Evolutionary conservation across 768 basidiomycete genomes (phyloP), one percentile per base, ranked within the genome.

Genomic region (Termitomyces eurrhizus): DNA sequence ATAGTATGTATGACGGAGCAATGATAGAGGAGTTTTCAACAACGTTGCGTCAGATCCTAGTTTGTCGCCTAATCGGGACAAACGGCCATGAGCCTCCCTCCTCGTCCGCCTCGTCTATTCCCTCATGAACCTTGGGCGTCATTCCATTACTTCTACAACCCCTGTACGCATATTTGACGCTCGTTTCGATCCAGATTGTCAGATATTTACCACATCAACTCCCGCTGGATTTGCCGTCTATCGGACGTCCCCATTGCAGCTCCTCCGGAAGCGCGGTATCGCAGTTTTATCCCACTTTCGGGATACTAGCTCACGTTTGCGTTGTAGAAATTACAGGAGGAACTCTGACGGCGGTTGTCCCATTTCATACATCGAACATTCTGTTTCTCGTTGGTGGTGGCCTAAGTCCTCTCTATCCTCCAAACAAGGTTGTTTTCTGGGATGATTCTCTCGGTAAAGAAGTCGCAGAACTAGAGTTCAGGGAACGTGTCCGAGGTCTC

Each of bases 361-460:
- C 93, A 3, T 75, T 92, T 58, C 92, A 95, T 68, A 82, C 86
- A 12, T 87, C 92, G 12, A 93, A 92, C 61, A 76, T 95, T 24
- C 78, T 95, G 52, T 93, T 94, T 73, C 85, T 95, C 51, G 79
- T 94, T 57, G 93, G 93, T 52, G 93, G 93, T 49, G 92, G 93
- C 42, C 83, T 87, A 57, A 93, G 90, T 71, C 93, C 93, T 35
- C 82, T 89, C 11, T 95, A 94, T 74, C 90, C 94, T 33, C 90
- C 89, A 33, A 95, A 95, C 75, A 95, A 96, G 76, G 90, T 95
- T 57, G 80, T 95, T 64, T 72, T 96, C 56, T 95, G 92, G 92
- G 90, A 95, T 72, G 93, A 93, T 74, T 82, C 80, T 3, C 74
- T 83, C 4, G 84, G 84, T n/a, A 76, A 77, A 62, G 90, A 94